A percentile compares a stretch with the other conserved stretches of the same genome.
Conservation (phyloP, 805 yeast species). For the Metschnikowia picachoensis region DNA sequence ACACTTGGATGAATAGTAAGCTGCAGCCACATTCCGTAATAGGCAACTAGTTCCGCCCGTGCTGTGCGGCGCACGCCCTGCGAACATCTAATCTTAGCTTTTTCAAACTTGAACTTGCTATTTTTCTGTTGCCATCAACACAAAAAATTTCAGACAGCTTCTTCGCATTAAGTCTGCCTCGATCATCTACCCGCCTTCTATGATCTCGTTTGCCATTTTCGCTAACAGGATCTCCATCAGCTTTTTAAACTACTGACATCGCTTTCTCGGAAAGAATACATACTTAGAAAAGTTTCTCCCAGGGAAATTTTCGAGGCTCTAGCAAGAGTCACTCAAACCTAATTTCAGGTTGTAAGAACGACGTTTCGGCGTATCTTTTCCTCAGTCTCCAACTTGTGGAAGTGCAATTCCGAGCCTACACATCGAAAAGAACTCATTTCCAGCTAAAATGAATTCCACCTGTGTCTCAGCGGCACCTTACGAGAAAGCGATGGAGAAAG, state of each 20-base stretch:
- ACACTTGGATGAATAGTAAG: too few relatives aligned
- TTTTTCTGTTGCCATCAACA: background rate
- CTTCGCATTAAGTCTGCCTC: background rate
- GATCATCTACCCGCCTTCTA: slow-evolving; percentile 9
- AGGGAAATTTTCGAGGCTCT: too few relatives aligned
- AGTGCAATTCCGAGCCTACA: background rate
- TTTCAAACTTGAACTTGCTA: background rate
- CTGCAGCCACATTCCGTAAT: too few relatives aligned
- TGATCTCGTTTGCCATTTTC: slow-evolving; percentile 16
- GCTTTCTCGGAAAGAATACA: slow-evolving; percentile 1
- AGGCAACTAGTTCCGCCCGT: slow-evolving; percentile 1
- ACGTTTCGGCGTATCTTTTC: too few relatives aligned
- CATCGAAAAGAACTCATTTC: background rate
- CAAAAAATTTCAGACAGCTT: background rate
- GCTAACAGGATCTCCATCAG: slow-evolving; percentile 20
- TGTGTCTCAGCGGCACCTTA: slow-evolving; percentile 3
- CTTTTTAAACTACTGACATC: slow-evolving; percentile 20
- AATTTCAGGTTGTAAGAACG: too few relatives aligned
- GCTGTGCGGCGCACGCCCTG: slow-evolving; percentile 7
- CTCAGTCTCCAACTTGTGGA: too few relatives aligned
- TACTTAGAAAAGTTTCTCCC: background rate
- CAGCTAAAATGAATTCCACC: slow-evolving; percentile 2
- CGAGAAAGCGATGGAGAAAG: slow-evolving; percentile 5
- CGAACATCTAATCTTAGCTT: background rate
- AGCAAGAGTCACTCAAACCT: too few relatives aligned